Base-by-base conservation (phyloP, 352 stramenopile genomes). In the Globisporangium takayamanum region DNA sequence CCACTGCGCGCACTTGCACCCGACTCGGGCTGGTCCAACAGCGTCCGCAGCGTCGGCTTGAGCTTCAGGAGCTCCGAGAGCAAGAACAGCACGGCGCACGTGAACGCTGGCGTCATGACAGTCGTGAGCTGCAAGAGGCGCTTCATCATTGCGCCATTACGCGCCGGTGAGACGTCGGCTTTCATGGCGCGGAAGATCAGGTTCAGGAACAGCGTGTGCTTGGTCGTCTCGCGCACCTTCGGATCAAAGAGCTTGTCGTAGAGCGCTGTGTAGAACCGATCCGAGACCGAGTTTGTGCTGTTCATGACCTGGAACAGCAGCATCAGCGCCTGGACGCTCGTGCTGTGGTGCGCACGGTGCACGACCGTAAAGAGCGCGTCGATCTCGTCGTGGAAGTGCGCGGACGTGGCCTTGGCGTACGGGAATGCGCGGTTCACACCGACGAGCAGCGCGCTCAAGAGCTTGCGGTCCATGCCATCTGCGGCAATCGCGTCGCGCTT, bases 371-470 rank as follows among this genome's bases (percentile, higher is more conserved):
- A 93, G 44, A 94, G 64, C 60, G 81, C 74, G 62, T 91, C 75
- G 45, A 95, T 91, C 55, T 95, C 83, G 18, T 84, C 55, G 15
- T 78, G 67, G 11, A 93, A 87, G 42, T 89, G 73, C 8, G 77
- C 71, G n/a, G 80, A 84, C 25, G 82, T 92, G 16, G 73, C 67
- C 8, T 77, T 74, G 2, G 87, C 80, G 64, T 98, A 99, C 20
- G 97, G 97, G 70, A 99, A 97, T 44, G 97, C 96, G 54, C 96
- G 89, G 79, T 99, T 99, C n/a, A 99, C 95, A 50, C 97, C 97
- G 10, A 97, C 97, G 12, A 99, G 80, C 41, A 99, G 71, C 50
- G 97, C 94, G 46, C 89, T 95, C 7, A 99, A 71, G n/a, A 99
- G 70, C 66, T 97, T 92, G 53, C 84, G 88, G 64, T 98, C 95